These are phyloP conservation scores for Dryadomyces quercus-mongolicae DNA, from an alignment of 2,329 filamentous ascomycete genomes.

Conservation along the genomic window DNA sequence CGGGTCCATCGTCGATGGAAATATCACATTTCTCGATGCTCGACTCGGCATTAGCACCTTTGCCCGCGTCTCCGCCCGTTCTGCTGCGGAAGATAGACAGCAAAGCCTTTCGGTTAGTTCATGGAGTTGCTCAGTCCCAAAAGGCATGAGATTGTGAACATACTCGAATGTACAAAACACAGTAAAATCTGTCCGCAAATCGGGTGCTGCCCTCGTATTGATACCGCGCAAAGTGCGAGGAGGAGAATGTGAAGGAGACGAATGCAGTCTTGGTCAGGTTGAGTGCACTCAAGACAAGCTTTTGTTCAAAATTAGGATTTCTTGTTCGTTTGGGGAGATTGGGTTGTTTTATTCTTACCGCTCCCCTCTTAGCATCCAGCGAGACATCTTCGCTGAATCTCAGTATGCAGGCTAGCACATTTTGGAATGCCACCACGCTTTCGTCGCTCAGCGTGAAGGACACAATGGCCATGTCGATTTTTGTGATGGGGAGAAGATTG, in stretches of 20 bases:
- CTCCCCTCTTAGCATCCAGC: constrained; percentile 58
- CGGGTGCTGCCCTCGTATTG: constrained; percentile 44
- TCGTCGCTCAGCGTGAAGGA: constrained; percentile 65
- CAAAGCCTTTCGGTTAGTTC: constrained; percentile 37
- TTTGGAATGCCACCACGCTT: constrained; percentile 57
- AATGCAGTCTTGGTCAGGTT: constrained; percentile 76
- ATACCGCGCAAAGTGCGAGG: constrained; percentile 59
- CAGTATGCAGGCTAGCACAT: constrained; percentile 59
- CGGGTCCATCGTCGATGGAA: constrained; percentile 57
- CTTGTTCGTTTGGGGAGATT: too few species aligned
- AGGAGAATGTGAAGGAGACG: constrained; percentile 56
- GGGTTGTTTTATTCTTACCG: too few species aligned
- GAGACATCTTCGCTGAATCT: constrained; percentile 74
- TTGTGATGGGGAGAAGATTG: neutral
- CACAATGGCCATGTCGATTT: constrained; percentile 42
- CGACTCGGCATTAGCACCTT: constrained; percentile 51
- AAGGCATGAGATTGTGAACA: constrained; percentile 6
- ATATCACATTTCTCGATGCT: constrained; percentile 66
- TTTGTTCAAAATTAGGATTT: neutral
- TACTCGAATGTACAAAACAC: constrained; percentile 62
- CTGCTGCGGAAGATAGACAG: constrained; percentile 65
- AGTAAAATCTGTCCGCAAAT: constrained; percentile 53
- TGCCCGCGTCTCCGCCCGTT: constrained; percentile 40
- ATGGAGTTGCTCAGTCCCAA: neutral
- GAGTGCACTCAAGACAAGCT: constrained; percentile 63